Evolutionary conservation across 768 basidiomycete genomes (phyloP), one percentile per base, ranked within the genome.

Genomic region (Rhizopogon vulgaris): DNA sequence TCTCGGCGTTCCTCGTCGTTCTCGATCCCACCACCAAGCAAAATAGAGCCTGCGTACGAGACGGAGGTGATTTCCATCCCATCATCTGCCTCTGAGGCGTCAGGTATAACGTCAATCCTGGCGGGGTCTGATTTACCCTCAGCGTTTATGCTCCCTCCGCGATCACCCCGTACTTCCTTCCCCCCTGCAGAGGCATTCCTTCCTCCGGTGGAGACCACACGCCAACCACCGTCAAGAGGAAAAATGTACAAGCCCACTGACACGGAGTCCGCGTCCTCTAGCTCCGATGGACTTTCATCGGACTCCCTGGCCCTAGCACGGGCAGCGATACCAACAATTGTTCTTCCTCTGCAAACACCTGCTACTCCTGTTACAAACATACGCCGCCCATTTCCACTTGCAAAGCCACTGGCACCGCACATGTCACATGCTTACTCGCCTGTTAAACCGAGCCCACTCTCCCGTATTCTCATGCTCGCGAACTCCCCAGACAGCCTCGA

Each of bases 351-450:
- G 14, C 59, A 37, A 10, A 69, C 68, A 1, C 64, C 65, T 11
- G 50, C 52, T 3, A 49, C 59, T n/a, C 27, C 28, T 32, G 12
- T 22, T 28, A 55, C 66, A 6, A 55, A 58, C n/a, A n/a, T 12
- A 14, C 71, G 67, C 25, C 73, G 65, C n/a, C 73, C 78, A 1
- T 88, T 85, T 69, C 85, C 85, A 0, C 70, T 84, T 41, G 85
- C 86, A 2, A 90, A 87, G 60, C 86, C 88, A 10, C 70, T 84
- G 45, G 83, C 79, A 2, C 68, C 74, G 49, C 80, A 77, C 51
- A 87, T 88, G 83, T 74, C 79, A 4, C 89, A 92, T 56, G 87
- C 88, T 0, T 92, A 91, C 56, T 90, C 90, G 0, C 89, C 89
- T 27, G 83, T 73, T 2, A 84, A 82, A 63, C 89, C 90, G 0